These are phyloP conservation scores for Rosa chinensis DNA, from an alignment of 306 rosid species.

Conservation along the genomic window DNA sequence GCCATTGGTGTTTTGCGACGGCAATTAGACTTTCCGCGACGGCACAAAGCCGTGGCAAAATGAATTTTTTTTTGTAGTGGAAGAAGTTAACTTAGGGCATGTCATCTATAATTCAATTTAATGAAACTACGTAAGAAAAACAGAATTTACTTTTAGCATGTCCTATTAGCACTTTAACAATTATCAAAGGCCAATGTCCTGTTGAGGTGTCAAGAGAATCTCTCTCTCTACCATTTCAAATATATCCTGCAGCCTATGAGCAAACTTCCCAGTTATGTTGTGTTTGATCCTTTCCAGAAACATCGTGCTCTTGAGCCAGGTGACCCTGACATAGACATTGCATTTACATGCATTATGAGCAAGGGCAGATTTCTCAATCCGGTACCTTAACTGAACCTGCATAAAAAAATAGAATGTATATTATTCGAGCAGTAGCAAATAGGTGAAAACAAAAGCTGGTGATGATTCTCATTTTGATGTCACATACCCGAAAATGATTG, in stretches of 20 bases:
- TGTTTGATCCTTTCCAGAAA: conserved; percentile 60
- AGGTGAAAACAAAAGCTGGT: background rate
- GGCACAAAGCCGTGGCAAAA: no score
- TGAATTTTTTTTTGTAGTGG: no score
- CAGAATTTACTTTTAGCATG: background rate
- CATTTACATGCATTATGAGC: conserved; percentile 62
- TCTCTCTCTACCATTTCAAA: conserved; percentile 61
- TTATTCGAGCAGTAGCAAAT: background rate
- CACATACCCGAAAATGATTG: conserved; percentile 59
- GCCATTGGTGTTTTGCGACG: no score
- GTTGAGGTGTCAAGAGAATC: conserved; percentile 38
- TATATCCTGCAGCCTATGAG: conserved; percentile 39
- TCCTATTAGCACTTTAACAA: background rate
- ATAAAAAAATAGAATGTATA: background rate
- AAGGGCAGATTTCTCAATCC: conserved; percentile 48
- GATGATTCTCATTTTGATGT: background rate
- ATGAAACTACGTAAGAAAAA: no score
- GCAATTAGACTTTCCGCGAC: no score
- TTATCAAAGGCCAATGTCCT: conserved; percentile 13
- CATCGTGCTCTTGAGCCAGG: conserved; percentile 65
- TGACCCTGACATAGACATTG: conserved; percentile 45
- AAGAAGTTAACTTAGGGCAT: no score
- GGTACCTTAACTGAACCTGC: conserved; percentile 71
- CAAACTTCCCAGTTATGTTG: conserved; percentile 58
- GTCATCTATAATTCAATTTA: no score